Conservation (phyloP, 768 basidiomycete species). For the Tylopilus vinaceipallidus region DNA sequence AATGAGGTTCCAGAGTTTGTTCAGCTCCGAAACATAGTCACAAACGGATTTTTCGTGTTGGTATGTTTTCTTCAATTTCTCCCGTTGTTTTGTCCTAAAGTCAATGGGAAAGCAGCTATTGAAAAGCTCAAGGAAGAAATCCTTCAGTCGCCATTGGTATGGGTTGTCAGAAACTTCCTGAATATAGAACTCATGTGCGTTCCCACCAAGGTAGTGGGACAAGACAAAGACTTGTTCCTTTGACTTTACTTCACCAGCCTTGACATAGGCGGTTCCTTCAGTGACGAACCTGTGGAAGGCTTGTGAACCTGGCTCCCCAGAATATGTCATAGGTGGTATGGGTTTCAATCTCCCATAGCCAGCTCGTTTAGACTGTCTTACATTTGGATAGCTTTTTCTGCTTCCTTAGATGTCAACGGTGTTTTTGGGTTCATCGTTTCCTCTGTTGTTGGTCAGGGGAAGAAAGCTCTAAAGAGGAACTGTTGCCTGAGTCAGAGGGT, state of each 20-base stretch:
- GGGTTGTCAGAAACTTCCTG: neutral
- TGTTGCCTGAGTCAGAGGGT: too few species aligned
- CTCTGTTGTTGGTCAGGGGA: too few species aligned
- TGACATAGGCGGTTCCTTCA: neutral
- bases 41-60: neutral
- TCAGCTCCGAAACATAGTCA: neutral
- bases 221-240: neutral
- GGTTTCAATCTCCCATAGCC: neutral
- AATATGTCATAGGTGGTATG: neutral
- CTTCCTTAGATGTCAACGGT: too few species aligned
- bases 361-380: too few species aligned
- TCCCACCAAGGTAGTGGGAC: neutral
- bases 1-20: neutral
- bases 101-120: neutral
- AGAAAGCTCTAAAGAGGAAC: too few species aligned
- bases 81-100: neutral
- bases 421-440: too few species aligned
- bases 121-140: neutral
- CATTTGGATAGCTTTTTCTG: too few species aligned
- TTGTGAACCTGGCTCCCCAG: neutral
- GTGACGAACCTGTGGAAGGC: neutral
- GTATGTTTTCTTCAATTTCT: neutral
- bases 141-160: neutral
- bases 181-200: neutral
- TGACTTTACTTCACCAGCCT: neutral